Base-by-base conservation (phyloP, 495 filamentous ascomycete species). In the Aspergillus coremiiformis region DNA sequence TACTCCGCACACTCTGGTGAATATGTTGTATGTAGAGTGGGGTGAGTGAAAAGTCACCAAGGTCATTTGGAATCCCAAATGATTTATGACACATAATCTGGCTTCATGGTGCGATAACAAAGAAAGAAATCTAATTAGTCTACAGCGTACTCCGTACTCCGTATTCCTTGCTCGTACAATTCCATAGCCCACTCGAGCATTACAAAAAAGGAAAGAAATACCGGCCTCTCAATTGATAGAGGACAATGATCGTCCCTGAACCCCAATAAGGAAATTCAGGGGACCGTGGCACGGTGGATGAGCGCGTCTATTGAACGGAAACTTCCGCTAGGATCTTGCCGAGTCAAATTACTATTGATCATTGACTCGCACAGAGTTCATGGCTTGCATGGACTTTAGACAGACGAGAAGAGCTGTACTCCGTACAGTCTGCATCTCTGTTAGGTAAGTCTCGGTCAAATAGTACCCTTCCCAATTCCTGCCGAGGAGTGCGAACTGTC, bases 311-410 rank as follows among this genome's bases (percentile, higher is more conserved):
- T 52, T 52, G 50, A 52, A 33, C 50, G 50, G 50, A 39, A 54
- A 44, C 22, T 35, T 48, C 51, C 51, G 43, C 51, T 39, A 47
- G 51, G 44, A 47, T 53, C 46, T 32, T 47, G 21, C 55, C 47
- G 44, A 51, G 42, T 48, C 35, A 37, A 50, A 47, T 54, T 37
- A 44, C 23, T 10, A 48, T 39, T 42, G 51, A 30, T 42, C 33
- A 49, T 53, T 30, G 48, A 52, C 22, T 11, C 33, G 24, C 27
- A 44, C 56, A 54, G 42, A 44, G 47, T 54, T 54, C 56, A 58
- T 58, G 51, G 55, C 55, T 54, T 54, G 51, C 55, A 58, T 53
- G 51, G 14, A 9, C 43, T 35, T 39, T 49, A 48, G 26, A 37
- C 37, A 44, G 53, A 50, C 27, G 39, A 47, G 30, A 43, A 47